phyloP scores from a whole-genome alignment of 139 green algal genomes.

The Edaphochlamys debaryana region DNA sequence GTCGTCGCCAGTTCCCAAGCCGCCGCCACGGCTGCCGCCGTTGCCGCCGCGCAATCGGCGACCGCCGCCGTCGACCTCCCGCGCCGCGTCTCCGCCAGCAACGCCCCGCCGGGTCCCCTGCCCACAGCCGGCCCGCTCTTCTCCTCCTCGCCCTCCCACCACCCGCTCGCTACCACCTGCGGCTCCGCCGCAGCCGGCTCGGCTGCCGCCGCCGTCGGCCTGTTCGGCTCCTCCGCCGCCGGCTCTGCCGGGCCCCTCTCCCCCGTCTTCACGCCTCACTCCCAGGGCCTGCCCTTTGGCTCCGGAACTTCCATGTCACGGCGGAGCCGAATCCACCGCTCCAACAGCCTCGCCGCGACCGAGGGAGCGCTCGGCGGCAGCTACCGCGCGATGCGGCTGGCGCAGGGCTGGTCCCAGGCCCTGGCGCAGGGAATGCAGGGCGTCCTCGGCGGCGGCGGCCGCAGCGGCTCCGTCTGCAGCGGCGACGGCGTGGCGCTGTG shows the following conservation, averaged over 20 bases:
- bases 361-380: conserved; percentile 11
- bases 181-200: too few species aligned
- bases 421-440: not conserved
- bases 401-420: not conserved
- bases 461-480: not conserved
- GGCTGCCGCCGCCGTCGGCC: too few species aligned
- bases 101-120: too few species aligned
- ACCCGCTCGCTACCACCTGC: too few species aligned
- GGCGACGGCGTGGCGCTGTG: not conserved
- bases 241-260: too few species aligned
- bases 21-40: not conserved
- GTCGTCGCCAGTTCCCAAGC: not conserved
- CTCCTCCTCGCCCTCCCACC: not conserved
- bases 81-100: too few species aligned
- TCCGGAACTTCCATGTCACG: too few species aligned
- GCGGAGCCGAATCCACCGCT: conserved; percentile 9
- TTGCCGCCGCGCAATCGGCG: not conserved
- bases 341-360: conserved; percentile 16
- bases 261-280: not conserved
- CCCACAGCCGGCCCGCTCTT: too few species aligned
- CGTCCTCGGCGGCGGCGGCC: not conserved
- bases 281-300: too few species aligned
- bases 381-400: conserved; percentile 37
- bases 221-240: too few species aligned
- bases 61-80: too few species aligned